phyloP scores from a whole-genome alignment of 2,329 filamentous ascomycete genomes.

The Fusarium sp. region DNA sequence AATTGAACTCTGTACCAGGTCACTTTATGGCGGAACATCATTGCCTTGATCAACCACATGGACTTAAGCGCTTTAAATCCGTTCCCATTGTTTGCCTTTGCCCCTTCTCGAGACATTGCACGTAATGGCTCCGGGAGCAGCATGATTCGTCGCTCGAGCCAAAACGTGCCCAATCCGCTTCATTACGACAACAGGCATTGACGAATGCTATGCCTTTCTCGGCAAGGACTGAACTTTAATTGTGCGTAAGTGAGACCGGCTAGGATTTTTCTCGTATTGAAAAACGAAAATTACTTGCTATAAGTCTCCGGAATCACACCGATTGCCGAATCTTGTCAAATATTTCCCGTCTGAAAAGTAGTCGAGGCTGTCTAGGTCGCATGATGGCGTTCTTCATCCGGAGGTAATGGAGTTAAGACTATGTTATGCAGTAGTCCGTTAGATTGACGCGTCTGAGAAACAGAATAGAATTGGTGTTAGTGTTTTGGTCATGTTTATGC shows the following conservation, averaged over 20 bases:
- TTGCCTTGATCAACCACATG: background rate
- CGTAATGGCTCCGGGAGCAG: background rate
- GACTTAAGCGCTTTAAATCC: background rate
- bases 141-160: background rate
- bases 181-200: background rate
- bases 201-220: background rate
- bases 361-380: background rate
- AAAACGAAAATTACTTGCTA: background rate
- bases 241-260: background rate
- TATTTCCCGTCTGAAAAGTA: background rate
- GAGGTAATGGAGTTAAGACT: background rate
- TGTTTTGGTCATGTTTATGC: too few species aligned
- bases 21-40: background rate
- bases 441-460: background rate
- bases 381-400: background rate
- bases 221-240: background rate
- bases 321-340: background rate
- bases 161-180: background rate
- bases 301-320: background rate
- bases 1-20: background rate
- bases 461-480: too few species aligned
- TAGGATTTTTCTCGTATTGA: background rate
- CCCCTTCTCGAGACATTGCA: background rate
- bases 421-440: background rate
- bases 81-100: background rate